These are phyloP conservation scores for Exidia glandulosa DNA, from an alignment of 768 basidiomycete species.

Conservation along the genomic window DNA sequence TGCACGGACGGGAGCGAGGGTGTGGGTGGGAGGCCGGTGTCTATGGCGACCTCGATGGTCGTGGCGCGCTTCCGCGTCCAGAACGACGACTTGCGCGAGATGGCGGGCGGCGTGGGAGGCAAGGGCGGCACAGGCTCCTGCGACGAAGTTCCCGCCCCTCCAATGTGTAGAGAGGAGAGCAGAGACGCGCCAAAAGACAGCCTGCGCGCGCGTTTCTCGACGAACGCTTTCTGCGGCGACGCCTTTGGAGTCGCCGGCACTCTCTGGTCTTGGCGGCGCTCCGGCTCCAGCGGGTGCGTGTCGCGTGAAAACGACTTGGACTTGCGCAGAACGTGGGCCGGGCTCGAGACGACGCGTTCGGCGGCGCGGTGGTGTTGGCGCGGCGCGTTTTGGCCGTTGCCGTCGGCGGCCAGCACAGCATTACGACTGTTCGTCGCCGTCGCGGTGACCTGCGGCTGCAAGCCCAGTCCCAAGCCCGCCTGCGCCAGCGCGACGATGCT, in stretches of 20 bases:
- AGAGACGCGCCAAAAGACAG: background rate
- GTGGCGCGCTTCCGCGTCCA: background rate
- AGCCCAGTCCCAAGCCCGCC: slow-evolving; percentile 46
- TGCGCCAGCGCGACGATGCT: slow-evolving; percentile 39
- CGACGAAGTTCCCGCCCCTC: no score
- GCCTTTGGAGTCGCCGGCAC: background rate
- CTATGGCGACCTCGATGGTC: background rate
- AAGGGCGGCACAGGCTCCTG: background rate
- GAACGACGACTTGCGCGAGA: background rate
- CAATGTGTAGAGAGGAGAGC: no score
- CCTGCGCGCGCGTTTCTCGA: background rate
- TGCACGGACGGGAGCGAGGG: slow-evolving; percentile 26
- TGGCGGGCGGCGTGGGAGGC: background rate
- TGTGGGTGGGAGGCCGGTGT: background rate
- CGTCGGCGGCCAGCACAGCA: no score
- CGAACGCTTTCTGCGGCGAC: background rate
- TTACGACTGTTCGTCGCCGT: background rate
- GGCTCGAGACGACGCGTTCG: background rate
- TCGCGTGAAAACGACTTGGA: background rate
- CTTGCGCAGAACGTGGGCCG: background rate
- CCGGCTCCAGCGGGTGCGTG: background rate
- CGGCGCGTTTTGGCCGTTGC: no score
- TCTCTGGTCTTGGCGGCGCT: background rate
- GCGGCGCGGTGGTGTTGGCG: background rate
- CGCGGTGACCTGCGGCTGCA: slow-evolving; percentile 20